Evolutionary conservation across 2,329 filamentous ascomycete species (phyloP).

Genomic region (Diaporthe amygdali): DNA sequence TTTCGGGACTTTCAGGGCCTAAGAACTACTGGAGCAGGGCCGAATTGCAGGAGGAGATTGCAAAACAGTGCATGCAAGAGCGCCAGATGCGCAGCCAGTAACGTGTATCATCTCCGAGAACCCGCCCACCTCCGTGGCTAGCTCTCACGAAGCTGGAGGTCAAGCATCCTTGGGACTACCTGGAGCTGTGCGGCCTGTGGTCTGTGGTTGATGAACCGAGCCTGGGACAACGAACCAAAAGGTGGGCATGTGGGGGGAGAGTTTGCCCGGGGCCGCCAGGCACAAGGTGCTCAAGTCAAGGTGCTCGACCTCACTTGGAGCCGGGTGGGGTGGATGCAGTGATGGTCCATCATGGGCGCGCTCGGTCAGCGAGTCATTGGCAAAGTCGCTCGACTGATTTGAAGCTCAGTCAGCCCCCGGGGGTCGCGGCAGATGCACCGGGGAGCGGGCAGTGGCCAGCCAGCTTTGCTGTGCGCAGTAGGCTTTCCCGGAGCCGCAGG

Average conservation of each 20-base stretch:
- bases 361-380: slow-evolving; percentile 26
- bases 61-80: slow-evolving; percentile 23
- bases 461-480: not conserved
- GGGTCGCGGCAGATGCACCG: slow-evolving; percentile 2
- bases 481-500: not conserved
- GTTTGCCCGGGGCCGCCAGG: slow-evolving; percentile 19
- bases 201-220: slow-evolving; percentile 14
- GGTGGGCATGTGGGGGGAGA: slow-evolving; percentile 22
- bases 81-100: slow-evolving; percentile 10
- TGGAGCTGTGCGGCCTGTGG: slow-evolving; percentile 8
- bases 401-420: slow-evolving; percentile 9
- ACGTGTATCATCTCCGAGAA: slow-evolving; percentile 11
- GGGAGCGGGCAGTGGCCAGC: not conserved
- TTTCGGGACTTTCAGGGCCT: slow-evolving; percentile 20
- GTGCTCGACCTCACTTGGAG: slow-evolving; percentile 12
- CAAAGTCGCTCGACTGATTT: slow-evolving; percentile 11
- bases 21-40: slow-evolving; percentile 21
- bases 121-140: slow-evolving; percentile 3
- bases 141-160: not conserved
- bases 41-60: slow-evolving; percentile 26
- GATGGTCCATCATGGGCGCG: slow-evolving; percentile 15
- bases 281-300: slow-evolving; percentile 17
- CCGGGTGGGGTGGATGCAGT: slow-evolving; percentile 17
- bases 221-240: slow-evolving; percentile 20
- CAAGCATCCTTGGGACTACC: slow-evolving; percentile 21